phyloP scores from a whole-genome alignment of 345 rosid genomes.

The Gossypium australe region DNA sequence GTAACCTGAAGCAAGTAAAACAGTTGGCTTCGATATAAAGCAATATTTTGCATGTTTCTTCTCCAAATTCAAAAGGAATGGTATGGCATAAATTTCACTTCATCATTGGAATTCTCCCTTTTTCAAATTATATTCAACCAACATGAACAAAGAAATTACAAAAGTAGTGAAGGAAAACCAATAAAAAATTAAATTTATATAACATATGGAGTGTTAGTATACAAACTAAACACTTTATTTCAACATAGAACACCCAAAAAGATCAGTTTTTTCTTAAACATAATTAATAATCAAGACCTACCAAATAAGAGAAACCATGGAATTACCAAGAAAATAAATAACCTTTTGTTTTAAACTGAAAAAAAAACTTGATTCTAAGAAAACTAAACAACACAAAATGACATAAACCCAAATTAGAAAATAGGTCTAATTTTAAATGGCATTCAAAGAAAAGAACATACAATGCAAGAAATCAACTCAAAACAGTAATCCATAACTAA shows the following conservation, averaged over 20 bases:
- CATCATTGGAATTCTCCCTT: no score
- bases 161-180: not conserved
- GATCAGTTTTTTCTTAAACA: not conserved
- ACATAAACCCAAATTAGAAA: conserved; percentile 1
- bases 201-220: conserved; percentile 30
- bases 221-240: not conserved
- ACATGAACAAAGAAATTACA: not conserved
- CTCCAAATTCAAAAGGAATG: not conserved
- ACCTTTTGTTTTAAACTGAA: not conserved
- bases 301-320: conserved; percentile 17
- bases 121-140: no score
- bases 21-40: conserved; percentile 43
- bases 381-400: not conserved
- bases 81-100: no score
- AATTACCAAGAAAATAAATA: not conserved
- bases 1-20: conserved; percentile 45
- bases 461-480: not conserved
- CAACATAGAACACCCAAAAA: not conserved
- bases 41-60: not conserved
- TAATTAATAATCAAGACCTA: not conserved
- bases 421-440: not conserved
- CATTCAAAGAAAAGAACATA: not conserved
- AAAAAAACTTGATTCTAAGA: not conserved
- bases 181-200: conserved; percentile 11
- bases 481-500: not conserved